Conservation (phyloP, 2,329 filamentous ascomycete species). For the Talaromyces rugulosus region DNA sequence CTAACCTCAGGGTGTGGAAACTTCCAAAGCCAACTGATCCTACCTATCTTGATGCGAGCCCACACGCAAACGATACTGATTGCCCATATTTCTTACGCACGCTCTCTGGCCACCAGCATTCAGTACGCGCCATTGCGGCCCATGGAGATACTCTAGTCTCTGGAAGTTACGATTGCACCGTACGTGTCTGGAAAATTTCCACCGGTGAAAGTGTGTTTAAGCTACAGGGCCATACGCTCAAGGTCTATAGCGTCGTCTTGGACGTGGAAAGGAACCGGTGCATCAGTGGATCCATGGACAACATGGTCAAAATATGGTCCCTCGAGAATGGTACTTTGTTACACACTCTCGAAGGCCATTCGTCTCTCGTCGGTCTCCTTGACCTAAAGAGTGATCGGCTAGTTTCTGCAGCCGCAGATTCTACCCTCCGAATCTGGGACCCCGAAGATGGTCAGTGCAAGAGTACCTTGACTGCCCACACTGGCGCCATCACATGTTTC, state of each 20-base stretch:
- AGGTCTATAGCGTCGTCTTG: conserved; percentile 95
- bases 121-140: conserved; percentile 91
- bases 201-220: conserved; percentile 84
- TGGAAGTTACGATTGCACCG: conserved; percentile 92
- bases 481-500: conserved; percentile 96
- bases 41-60: conserved; percentile 71
- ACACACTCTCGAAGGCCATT: conserved; percentile 88
- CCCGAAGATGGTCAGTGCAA: conserved; percentile 88
- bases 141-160: conserved; percentile 95
- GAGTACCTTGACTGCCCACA: conserved; percentile 86
- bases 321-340: conserved; percentile 79
- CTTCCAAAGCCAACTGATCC: conserved; percentile 76
- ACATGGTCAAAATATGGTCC: conserved; percentile 96
- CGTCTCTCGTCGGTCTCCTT: conserved; percentile 83
- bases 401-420: conserved; percentile 92
- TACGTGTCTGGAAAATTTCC: conserved; percentile 95
- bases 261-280: conserved; percentile 89
- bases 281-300: conserved; percentile 98
- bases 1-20: conserved; percentile 89
- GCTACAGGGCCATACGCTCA: conserved; percentile 80
- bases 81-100: conserved; percentile 94
- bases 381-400: conserved; percentile 86
- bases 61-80: conserved; percentile 67
- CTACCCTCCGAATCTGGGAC: conserved; percentile 94
- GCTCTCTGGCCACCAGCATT: conserved; percentile 82